phyloP scores from a whole-genome alignment of 1,139 yeast species.

The Zygotorulaspora mrakii region DNA sequence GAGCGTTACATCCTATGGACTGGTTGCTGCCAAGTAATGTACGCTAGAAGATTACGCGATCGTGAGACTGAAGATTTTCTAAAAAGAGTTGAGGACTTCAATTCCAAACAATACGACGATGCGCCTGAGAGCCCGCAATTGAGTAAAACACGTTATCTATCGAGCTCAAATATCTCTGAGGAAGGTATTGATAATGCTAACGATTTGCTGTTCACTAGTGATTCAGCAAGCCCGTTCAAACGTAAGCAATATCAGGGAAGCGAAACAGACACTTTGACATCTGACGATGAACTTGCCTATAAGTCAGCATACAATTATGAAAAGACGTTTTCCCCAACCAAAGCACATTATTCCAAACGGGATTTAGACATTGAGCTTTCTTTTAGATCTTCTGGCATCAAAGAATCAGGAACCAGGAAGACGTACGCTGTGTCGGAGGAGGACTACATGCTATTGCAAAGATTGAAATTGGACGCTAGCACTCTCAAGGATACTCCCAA shows the following conservation, averaged over 20 bases:
- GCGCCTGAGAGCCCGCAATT: conserved; percentile 5
- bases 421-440: conserved; percentile 30
- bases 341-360: conserved; percentile 6
- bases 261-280: too few species aligned
- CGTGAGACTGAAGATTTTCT: conserved; percentile 18
- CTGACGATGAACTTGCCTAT: conserved; percentile 29
- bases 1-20: background rate
- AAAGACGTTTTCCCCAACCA: conserved; percentile 30
- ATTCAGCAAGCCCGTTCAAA: background rate
- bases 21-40: background rate
- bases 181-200: conserved; percentile 12
- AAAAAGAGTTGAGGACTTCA: conserved; percentile 24
- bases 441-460: conserved; percentile 30
- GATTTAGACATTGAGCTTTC: conserved; percentile 9
- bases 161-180: conserved; percentile 6
- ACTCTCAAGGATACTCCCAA: background rate
- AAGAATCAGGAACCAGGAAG: conserved; percentile 1
- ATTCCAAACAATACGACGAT: conserved; percentile 11
- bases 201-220: conserved; percentile 5
- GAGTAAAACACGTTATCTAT: conserved; percentile 8
- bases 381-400: background rate
- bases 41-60: conserved; percentile 1
- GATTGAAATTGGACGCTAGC: conserved; percentile 16
- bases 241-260: background rate
- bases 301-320: conserved; percentile 41